phyloP scores from a whole-genome alignment of 2,329 filamentous ascomycete genomes.

The Aureobasidium vineae region DNA sequence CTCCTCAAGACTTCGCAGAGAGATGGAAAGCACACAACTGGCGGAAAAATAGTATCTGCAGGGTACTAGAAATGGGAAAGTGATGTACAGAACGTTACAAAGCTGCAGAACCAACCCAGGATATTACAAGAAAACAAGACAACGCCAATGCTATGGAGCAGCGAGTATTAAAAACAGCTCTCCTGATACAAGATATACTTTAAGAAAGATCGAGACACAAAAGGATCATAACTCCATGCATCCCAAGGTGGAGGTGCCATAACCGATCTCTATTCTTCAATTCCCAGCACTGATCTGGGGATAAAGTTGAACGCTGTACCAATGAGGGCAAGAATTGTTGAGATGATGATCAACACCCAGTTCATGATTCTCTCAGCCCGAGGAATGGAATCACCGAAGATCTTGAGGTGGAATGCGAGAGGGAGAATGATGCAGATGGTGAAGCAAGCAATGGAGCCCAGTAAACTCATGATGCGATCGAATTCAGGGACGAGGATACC shows the following conservation, averaged over 20 bases:
- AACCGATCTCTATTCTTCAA: constrained; percentile 39
- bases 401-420: constrained; percentile 82
- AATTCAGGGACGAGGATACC: constrained; percentile 74
- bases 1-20: too few species aligned
- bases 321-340: constrained; percentile 65
- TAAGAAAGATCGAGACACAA: neutral
- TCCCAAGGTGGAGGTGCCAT: neutral
- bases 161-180: neutral
- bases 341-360: constrained; percentile 68
- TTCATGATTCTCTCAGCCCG: constrained; percentile 62
- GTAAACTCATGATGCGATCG: constrained; percentile 85
- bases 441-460: constrained; percentile 88
- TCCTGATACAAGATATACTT: neutral
- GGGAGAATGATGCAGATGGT: constrained; percentile 92
- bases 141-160: constrained; percentile 19
- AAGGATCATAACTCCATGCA: constrained; percentile 19
- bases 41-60: too few species aligned
- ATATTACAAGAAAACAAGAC: neutral
- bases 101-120: neutral
- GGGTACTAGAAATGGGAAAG: too few species aligned
- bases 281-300: constrained; percentile 69
- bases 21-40: too few species aligned
- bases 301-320: constrained; percentile 88
- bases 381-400: constrained; percentile 73
- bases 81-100: neutral